A percentile compares a stretch with the other conserved stretches of the same genome.
These are phyloP conservation scores for Cladorrhinum sp. DNA, from an alignment of 2,329 filamentous ascomycete genomes.

Conservation along the genomic window DNA sequence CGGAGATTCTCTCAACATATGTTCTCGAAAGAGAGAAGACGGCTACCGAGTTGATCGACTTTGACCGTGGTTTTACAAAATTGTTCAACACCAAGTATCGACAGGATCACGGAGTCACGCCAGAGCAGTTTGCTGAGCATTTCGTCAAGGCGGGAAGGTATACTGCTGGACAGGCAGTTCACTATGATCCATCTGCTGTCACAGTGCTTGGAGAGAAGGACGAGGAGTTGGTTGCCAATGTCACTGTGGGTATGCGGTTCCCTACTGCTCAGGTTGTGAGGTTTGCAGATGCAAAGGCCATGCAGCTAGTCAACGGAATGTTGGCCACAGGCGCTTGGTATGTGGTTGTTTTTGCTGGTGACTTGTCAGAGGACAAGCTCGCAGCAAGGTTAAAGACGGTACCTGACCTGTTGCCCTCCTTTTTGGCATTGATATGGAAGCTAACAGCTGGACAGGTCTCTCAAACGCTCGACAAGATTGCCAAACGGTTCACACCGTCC, in stretches of 20 bases:
- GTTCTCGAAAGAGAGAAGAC: conserved; percentile 50
- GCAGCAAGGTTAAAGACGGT: conserved; percentile 32
- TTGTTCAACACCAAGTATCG: conserved; percentile 47
- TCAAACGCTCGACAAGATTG: conserved; percentile 16
- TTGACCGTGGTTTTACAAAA: conserved; percentile 53
- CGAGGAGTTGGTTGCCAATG: conserved; percentile 14
- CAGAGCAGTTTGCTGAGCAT: conserved; percentile 51
- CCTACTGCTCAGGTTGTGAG: conserved; percentile 57
- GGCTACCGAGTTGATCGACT: conserved; percentile 57
- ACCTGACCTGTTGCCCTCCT: no score
- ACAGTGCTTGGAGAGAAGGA: conserved; percentile 30
- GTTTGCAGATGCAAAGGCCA: conserved; percentile 55
- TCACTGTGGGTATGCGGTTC: conserved; percentile 52
- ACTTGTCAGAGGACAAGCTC: conserved; percentile 36
- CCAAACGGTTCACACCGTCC: conserved; percentile 35
- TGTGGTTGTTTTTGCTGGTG: conserved; percentile 54
- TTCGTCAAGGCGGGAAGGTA: conserved; percentile 57
- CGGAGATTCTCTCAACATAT: conserved; percentile 50
- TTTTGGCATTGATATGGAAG: no score
- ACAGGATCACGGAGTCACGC: conserved; percentile 38
- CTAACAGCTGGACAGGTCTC: no score
- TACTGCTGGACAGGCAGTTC: conserved; percentile 56
- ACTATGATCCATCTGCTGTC: conserved; percentile 51
- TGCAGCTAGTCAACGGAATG: conserved; percentile 52
- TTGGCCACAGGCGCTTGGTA: conserved; percentile 44